Base-by-base conservation (phyloP, 495 filamentous ascomycete genomes). In the Tuber melanosporum region DNA sequence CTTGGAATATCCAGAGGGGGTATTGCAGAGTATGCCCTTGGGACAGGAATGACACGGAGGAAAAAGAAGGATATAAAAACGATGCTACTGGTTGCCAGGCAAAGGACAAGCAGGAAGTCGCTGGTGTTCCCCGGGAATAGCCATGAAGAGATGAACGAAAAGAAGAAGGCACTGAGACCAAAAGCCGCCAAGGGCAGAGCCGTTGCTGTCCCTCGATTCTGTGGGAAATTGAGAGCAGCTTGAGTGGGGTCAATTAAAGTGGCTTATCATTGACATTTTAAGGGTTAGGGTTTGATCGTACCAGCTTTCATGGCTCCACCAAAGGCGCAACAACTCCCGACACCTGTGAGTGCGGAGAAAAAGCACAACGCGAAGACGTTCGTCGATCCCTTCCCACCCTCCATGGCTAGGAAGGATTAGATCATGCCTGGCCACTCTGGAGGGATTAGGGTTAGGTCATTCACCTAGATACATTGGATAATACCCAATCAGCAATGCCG, bases 161-260 rank as follows among this genome's bases (percentile, higher is more conserved):
- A 99, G 88, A 98, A 97, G 84, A 98, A 94, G 71, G 95, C 95
- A 85, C 95, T 97, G 45, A 99, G 87, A 41, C 95, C 95, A 84
- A 98, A 98, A 7, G 93, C 94, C 66, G 95, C 91, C 70, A 99
- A 85, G 10, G 95, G 95, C 82, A 98, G 93, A 3, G 93, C 94
- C 10, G 95, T 98, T 20, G 95, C 95, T 32, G 95, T 97, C 74
- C 96, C 95, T 70, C 95, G 90, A 82, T 97, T 92, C 47, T 91
- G 87, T 2, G 95, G 96, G 88, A 94, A 99, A 84, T 99, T 99
- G 66, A 94, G 87, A 46, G 96, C 94, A 75, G 93, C 95, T 87
- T 77, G 43, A 44, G 49, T 4, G 36, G 52, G 45, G 73, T 73
- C 46, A n/a, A 32, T 80, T 32, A 80, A 70, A 71, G 42, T 62